A percentile compares a stretch with the other conserved stretches of the same genome.
Evolutionary conservation across 495 filamentous ascomycete genomes (phyloP).

Genomic region (Gamarada debralockiae): DNA sequence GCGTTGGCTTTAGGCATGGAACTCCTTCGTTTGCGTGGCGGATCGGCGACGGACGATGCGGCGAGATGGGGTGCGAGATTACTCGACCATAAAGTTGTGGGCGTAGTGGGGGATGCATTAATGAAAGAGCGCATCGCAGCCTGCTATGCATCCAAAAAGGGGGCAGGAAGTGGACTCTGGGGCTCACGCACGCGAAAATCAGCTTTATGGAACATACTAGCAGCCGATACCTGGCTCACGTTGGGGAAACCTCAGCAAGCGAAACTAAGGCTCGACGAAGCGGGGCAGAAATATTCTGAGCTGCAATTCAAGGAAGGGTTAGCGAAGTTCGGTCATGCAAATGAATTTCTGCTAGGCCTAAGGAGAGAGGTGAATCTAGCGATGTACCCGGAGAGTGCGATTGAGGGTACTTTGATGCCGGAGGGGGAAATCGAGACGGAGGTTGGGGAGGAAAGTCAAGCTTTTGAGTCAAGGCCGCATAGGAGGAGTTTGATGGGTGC

Average conservation of each 20-base stretch:
- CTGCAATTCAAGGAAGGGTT: constrained; percentile 53
- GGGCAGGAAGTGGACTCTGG: constrained; percentile 58
- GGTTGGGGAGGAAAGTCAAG: constrained; percentile 63
- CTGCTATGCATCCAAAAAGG: constrained; percentile 72
- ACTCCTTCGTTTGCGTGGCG: constrained; percentile 72
- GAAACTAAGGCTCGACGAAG: constrained; percentile 66
- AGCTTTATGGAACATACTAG: constrained; percentile 83
- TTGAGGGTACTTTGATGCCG: constrained; percentile 31
- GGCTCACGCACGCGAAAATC: constrained; percentile 75
- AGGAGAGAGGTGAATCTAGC: constrained; percentile 52
- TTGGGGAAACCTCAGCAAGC: constrained; percentile 66
- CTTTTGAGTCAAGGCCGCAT: constrained; percentile 32
- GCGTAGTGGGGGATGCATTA: constrained; percentile 70
- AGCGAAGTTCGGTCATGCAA: constrained; percentile 48
- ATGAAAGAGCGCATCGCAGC: constrained; percentile 79
- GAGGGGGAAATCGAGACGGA: constrained; percentile 28
- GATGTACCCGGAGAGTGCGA: constrained; percentile 34
- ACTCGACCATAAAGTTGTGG: constrained; percentile 72
- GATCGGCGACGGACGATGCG: constrained; percentile 78
- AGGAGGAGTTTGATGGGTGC: constrained; percentile 40
- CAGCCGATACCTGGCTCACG: constrained; percentile 76
- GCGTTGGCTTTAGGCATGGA: constrained; percentile 75
- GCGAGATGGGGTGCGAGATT: constrained; percentile 78
- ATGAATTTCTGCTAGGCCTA: constrained; percentile 62
- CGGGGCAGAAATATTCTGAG: constrained; percentile 61